These are phyloP conservation scores for Dispira simplex DNA, from an alignment of 192 early-diverging fungal genomes.

Conservation along the genomic window DNA sequence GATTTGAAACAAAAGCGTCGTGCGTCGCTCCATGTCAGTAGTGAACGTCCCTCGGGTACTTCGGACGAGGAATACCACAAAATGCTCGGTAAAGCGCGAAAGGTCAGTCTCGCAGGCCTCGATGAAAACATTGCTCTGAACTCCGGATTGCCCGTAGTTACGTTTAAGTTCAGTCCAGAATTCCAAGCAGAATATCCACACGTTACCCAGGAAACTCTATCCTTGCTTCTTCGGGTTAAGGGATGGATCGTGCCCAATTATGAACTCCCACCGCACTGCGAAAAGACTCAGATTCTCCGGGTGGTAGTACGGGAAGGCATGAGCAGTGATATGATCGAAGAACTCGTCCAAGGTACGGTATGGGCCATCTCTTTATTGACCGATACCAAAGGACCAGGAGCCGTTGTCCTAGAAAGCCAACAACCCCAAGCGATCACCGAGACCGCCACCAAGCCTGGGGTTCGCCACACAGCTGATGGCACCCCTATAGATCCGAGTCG, in stretches of 20 bases:
- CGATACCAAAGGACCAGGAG: conserved; percentile 16
- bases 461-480: no score
- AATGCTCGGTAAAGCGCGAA: conserved; percentile 14
- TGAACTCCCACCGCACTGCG: conserved; percentile 36
- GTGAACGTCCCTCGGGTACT: not conserved
- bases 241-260: conserved; percentile 72
- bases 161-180: conserved; percentile 41
- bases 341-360: conserved; percentile 30
- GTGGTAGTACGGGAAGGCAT: conserved; percentile 48
- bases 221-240: conserved; percentile 38
- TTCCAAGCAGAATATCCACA: conserved; percentile 30
- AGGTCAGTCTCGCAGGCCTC: conserved; percentile 15
- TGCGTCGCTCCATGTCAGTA: not conserved
- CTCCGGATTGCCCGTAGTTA: conserved; percentile 39
- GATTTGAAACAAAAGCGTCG: not conserved
- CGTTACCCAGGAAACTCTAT: conserved; percentile 42
- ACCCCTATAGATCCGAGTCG: no score
- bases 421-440: no score
- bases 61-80: not conserved
- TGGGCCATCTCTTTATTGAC: conserved; percentile 33
- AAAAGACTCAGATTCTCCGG: conserved; percentile 36
- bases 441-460: no score
- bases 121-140: conserved; percentile 27
- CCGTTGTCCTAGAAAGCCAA: not conserved
- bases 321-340: conserved; percentile 32